Evolutionary conservation across 208 protist genomes (phyloP).

Genomic region (Trypanosoma cruzi): DNA sequence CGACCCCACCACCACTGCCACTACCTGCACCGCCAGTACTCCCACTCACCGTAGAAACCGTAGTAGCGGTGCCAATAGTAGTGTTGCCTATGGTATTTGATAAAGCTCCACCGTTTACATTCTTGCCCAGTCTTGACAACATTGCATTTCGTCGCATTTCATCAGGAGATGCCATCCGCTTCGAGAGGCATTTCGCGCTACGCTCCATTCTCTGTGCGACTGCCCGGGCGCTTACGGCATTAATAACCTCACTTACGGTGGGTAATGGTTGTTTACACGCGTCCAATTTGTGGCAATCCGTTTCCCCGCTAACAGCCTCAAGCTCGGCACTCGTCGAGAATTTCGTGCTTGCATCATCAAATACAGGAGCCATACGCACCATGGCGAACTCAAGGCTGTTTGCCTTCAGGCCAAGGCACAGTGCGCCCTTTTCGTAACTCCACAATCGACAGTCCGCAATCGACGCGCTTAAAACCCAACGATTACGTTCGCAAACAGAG

Average conservation of each 20-base stretch:
- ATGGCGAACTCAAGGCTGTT: constrained; percentile 56
- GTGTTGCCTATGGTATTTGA: neutral
- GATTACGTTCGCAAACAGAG: constrained; percentile 37
- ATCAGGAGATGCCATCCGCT: neutral
- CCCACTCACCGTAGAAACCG: neutral
- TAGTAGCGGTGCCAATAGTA: neutral
- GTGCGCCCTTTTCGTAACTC: constrained; percentile 42
- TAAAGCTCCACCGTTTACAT: neutral
- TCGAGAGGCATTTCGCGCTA: neutral
- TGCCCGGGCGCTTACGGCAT: neutral
- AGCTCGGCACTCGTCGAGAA: constrained; percentile 7
- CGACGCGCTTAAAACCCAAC: constrained; percentile 57
- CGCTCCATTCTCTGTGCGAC: constrained; percentile 7
- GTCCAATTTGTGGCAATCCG: constrained; percentile 14
- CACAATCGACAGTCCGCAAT: constrained; percentile 62
- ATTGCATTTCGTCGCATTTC: neutral
- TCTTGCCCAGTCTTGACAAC: neutral
- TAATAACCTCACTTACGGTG: constrained; percentile 27
- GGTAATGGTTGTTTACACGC: constrained; percentile 26
- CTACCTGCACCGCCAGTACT: neutral
- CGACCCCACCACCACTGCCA: neutral
- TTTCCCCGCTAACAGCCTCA: constrained; percentile 3
- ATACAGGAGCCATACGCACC: constrained; percentile 23
- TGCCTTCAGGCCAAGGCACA: constrained; percentile 70
- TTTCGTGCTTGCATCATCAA: neutral